Percentiles rank a stretch among this genome's conserved stretches.
These are phyloP conservation scores for Xylaria scruposa DNA, from an alignment of 495 filamentous ascomycete genomes.

Conservation along the genomic window DNA sequence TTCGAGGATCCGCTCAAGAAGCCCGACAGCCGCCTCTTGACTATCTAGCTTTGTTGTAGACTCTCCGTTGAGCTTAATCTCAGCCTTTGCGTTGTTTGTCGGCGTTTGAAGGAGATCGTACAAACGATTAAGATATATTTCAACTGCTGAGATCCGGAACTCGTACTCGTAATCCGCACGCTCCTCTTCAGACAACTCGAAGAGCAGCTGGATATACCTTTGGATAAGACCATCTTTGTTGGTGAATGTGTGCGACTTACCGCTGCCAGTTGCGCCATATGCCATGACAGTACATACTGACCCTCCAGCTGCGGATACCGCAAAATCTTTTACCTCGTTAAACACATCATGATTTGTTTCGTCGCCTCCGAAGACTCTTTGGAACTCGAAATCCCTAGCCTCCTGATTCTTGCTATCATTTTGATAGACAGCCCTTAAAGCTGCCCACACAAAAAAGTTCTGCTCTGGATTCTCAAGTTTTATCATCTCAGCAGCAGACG, in stretches of 20 bases:
- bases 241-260: conserved; percentile 60
- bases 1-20: conserved; percentile 16
- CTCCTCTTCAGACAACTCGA: conserved; percentile 57
- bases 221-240: conserved; percentile 87
- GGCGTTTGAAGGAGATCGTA: conserved; percentile 72
- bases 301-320: conserved; percentile 87
- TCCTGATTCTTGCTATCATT: conserved; percentile 41
- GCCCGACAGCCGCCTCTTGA: neutral
- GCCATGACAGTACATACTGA: conserved; percentile 78
- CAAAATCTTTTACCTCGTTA: conserved; percentile 90
- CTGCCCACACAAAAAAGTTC: conserved; percentile 20
- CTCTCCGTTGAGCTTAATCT: neutral
- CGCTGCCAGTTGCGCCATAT: conserved; percentile 57
- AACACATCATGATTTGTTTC: conserved; percentile 84
- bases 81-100: conserved; percentile 69
- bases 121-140: conserved; percentile 94
- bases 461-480: conserved; percentile 27
- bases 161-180: conserved; percentile 71
- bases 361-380: conserved; percentile 81
- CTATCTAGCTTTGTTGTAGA: neutral
- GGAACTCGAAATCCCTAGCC: conserved; percentile 83
- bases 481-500: conserved; percentile 34
- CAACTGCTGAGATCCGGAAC: conserved; percentile 89
- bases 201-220: conserved; percentile 83
- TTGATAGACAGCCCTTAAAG: neutral